Evolutionary conservation across 169 alveolate genomes (phyloP), one percentile per base, ranked within the genome.

Genomic region (Plasmodium vivax): DNA sequence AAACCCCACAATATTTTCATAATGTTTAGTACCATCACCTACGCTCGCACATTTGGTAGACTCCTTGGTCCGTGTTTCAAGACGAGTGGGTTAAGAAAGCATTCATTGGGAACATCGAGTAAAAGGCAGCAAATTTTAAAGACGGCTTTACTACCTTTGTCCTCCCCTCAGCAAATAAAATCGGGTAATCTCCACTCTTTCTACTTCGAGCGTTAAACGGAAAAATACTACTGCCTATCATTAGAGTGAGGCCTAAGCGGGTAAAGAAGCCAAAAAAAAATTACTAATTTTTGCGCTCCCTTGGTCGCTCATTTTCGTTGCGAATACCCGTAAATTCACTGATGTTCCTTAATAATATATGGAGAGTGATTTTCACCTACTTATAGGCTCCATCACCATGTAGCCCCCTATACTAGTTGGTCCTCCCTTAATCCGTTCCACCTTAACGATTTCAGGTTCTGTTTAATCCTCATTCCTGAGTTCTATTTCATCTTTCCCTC

Each of bases 51-150:
- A 77, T 94, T 93, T 96, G 98, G 95, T 97, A 98, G 98, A 97
- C 98, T 98, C 99, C 98, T 98, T 98, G 99, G 98, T 97, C 98
- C 98, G 98, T 97, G 98, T 97, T 97, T 98, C 98, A 97, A 97
- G 98, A 97, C 98, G 98, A 98, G 98, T 96, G 98, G 93, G 83
- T 87, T 87, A 80, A 81, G 82, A 83, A 90, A 94, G 92, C 68
- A n/a, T 54, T 43, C 54, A 43, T 77, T 94, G 94, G 75, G 79
- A 80, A 43, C 73, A 92, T 27, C 93, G n/a, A n/a, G n/a, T 74
- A 92, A 74, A 92, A 12, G n/a, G 43, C 16, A 62, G 47, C 5
- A 34, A 34, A 14, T n/a, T n/a, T n/a, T n/a, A n/a, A n/a, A n/a
- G n/a, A n/a, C n/a, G n/a, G n/a, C n/a, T n/a, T n/a, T n/a, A n/a